phyloP scores from a whole-genome alignment of 768 basidiomycete genomes.

The Termitomyces sp. region DNA sequence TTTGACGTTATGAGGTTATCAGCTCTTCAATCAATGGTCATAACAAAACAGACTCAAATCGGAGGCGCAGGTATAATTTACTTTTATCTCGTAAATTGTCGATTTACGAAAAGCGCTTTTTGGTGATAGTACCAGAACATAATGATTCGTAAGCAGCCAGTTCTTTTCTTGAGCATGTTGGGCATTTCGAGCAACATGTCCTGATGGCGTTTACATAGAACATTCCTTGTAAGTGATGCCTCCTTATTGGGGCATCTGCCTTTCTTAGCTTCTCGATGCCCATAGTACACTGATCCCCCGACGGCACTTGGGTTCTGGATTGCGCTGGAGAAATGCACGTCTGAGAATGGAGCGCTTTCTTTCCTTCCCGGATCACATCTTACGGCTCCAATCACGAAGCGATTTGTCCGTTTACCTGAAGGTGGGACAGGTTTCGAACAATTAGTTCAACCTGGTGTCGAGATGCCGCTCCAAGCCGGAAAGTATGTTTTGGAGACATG shows the following conservation, averaged over 20 bases:
- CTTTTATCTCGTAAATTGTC: not conserved
- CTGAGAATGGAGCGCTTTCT: conserved; percentile 76
- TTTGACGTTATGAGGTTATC: not conserved
- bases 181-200: not conserved
- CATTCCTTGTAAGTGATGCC: conserved; percentile 54
- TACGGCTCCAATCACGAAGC: conserved; percentile 64
- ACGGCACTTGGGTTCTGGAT: conserved; percentile 97
- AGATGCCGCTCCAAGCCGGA: conserved; percentile 25
- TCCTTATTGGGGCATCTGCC: not conserved
- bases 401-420: conserved; percentile 72
- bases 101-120: not conserved
- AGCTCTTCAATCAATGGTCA: conserved; percentile 94
- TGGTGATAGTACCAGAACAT: conserved; percentile 70
- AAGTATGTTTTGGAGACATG: conserved; percentile 67
- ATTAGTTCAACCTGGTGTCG: conserved; percentile 35
- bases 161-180: not conserved
- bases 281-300: conserved; percentile 88
- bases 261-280: conserved; percentile 1
- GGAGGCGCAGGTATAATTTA: conserved; percentile 80
- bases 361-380: conserved; percentile 92
- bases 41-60: conserved; percentile 90
- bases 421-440: conserved; percentile 86
- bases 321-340: conserved; percentile 84
- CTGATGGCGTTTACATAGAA: conserved; percentile 32
- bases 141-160: conserved; percentile 75